Percentiles rank a stretch among this genome's conserved stretches.
These are phyloP conservation scores for Wilcoxina mikolae DNA, from an alignment of 495 filamentous ascomycete species.

Conservation along the genomic window DNA sequence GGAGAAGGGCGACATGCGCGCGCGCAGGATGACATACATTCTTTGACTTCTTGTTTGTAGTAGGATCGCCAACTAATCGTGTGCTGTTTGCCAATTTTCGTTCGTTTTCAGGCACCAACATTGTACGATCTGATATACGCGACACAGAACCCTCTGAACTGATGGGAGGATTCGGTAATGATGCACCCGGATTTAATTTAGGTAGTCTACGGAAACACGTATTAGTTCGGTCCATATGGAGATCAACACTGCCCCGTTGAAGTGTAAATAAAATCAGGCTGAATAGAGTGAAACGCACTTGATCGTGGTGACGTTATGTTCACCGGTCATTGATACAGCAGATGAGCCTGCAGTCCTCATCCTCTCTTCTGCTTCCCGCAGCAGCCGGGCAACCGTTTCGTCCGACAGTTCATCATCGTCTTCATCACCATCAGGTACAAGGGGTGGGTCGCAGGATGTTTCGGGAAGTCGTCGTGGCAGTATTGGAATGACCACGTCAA, in stretches of 20 bases:
- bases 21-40: neutral
- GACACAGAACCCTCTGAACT: slow-evolving; percentile 22
- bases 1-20: neutral
- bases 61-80: neutral
- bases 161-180: slow-evolving; percentile 26
- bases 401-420: slow-evolving; percentile 42
- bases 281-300: neutral
- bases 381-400: slow-evolving; percentile 46
- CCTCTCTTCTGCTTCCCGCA: slow-evolving; percentile 48
- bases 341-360: slow-evolving; percentile 28
- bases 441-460: neutral
- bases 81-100: neutral
- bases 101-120: neutral
- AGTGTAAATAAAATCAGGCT: neutral
- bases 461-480: neutral
- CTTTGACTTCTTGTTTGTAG: slow-evolving; percentile 2
- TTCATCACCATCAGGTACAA: slow-evolving; percentile 10
- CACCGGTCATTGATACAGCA: neutral
- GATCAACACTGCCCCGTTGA: neutral
- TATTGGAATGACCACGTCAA: slow-evolving; percentile 4
- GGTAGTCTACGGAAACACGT: slow-evolving; percentile 28
- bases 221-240: slow-evolving; percentile 10
- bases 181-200: slow-evolving; percentile 26
- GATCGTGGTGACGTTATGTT: neutral
- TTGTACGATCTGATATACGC: slow-evolving; percentile 20